Evolutionary conservation across 1,284 basidiomycete genomes (phyloP), one percentile per base, ranked within the genome.

Genomic region (Ustilago hordei): DNA sequence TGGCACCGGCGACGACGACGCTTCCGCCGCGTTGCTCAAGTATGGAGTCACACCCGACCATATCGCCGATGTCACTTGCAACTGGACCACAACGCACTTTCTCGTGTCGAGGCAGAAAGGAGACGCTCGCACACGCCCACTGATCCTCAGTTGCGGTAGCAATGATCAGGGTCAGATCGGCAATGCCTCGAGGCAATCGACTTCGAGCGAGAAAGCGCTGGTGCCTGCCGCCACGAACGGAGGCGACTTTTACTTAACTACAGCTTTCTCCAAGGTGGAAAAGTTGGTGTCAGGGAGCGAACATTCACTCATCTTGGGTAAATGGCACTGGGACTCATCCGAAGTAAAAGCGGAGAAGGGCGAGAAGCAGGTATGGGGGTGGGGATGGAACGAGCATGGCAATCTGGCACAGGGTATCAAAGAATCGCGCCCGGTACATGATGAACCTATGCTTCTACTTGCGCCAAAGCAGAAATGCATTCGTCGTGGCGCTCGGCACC

Each of bases 381-480:
- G 60, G 56, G 75, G 78, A 28, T 75, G 78, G 78, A 80, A 78
- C 59, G 78, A 80, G 60, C 78, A 80, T 60, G 78, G 78, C 54
- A 80, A 80, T 54, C 60, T 80, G 9, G 78, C 78, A 45, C 78
- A 78, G 50, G 70, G 68, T 47, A 28, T 28, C 23, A 28, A 19
- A 50, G 58, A 71, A 39, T 75, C 77, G 60, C 66, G 70, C 34
- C 58, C 55, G 66, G 75, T 73, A 62, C 67, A 69, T 36, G 34
- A 64, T 38, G 39, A 53, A 19, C 61, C 73, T 34, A 60, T 65
- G 8, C 45, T 50, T 45, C 4, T 45, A 8, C 43, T 45, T 15
- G n/a, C 43, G 13, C n/a, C 43, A 7, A 45, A 45, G 43, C 43
- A 19, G 43, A 45, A 45, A 45, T 19, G 11, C 8, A 17, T 7